A percentile compares a stretch with the other conserved stretches of the same genome.
phyloP scores from a whole-genome alignment of 2,329 filamentous ascomycete species.

The Trichoderma sp. region DNA sequence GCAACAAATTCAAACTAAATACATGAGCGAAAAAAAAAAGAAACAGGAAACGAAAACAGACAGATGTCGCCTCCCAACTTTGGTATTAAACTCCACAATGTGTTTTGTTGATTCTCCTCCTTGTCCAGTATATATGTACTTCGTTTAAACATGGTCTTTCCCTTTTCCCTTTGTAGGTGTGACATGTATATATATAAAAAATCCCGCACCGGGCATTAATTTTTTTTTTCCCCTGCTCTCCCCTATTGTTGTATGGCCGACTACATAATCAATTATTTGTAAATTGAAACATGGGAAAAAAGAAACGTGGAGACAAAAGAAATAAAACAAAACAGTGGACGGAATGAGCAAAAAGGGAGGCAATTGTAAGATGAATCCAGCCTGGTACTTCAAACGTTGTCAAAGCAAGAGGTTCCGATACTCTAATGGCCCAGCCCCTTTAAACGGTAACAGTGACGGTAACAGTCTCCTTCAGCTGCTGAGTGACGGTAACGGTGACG shows the following conservation, averaged over 20 bases:
- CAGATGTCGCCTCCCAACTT: neutral
- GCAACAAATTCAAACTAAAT: neutral
- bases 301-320: neutral
- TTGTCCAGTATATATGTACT: neutral
- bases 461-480: conserved; percentile 31
- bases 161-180: neutral
- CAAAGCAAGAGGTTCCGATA: neutral
- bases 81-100: neutral
- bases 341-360: neutral
- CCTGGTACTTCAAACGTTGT: neutral
- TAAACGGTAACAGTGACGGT: conserved; percentile 28
- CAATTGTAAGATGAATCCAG: neutral
- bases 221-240: neutral
- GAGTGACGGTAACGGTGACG: conserved; percentile 38
- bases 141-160: neutral
- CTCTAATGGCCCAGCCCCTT: neutral
- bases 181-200: neutral
- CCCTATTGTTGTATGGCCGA: neutral
- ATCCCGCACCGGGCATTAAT: neutral
- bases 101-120: neutral
- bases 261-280: neutral
- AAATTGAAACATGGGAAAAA: neutral
- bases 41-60: neutral
- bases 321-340: neutral
- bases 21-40: neutral